Evolutionary conservation across 108 stramenopile genomes (phyloP), one percentile per base, ranked within the genome.

Genomic region (Nitzschia inconspicua): DNA sequence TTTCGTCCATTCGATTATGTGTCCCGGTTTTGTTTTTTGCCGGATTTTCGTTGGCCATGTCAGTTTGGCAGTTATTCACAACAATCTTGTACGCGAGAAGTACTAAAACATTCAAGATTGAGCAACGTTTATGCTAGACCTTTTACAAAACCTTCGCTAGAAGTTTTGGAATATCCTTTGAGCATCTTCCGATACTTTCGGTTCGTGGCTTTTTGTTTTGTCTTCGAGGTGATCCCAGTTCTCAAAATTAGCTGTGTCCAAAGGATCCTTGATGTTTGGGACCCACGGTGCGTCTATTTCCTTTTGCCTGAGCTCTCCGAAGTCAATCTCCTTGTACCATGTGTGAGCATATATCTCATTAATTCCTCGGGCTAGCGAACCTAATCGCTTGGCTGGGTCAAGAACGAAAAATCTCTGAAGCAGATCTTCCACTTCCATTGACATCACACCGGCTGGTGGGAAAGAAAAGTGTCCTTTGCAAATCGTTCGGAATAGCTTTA

Each of bases 271-370:
- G 41, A 97, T 73, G 10, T 60, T 57, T 0, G 98, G 98, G 23
- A 91, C 65, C 86, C 90, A 96, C 3, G 98, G 98, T 8, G 98
- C 90, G 23, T 66, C 54, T 8, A 95, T 19, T 29, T 67, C 68
- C 70, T 85, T 91, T 20, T 62, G 50, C 10, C 65, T 41, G 32
- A 89, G 66, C 49, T 70, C 77, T 20, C 68, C 82, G 60, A 86
- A 93, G 60, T 92, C 75, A 32, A 96, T 70, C 9, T 63, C 76
- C 31, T 55, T 41, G 75, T 92, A 95, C 85, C 85, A 96, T 3
- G 70, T 70, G 55, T 82, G 77, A 0, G 56, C 70, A 47, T 76
- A 78, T 22, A 89, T 77, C 51, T 88, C 86, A 43, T 86, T 70
- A 7, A 76, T 73, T 11, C 91, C 88, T 9, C 72, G 72, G 9